These are phyloP conservation scores for Debaryomyces hansenii DNA, from an alignment of 805 yeast genomes.

Conservation along the genomic window DNA sequence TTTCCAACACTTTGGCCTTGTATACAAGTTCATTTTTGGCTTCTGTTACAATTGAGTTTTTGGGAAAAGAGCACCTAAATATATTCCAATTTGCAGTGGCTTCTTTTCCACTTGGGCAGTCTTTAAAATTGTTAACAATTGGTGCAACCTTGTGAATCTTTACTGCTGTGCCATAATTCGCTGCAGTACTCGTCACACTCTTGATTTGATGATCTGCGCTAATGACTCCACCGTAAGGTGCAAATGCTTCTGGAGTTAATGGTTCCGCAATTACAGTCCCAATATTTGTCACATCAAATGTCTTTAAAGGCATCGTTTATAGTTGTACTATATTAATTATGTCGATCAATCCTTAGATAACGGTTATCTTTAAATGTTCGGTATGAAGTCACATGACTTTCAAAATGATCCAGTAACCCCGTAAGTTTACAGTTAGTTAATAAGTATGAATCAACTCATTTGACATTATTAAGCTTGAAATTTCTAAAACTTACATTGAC, in stretches of 20 bases:
- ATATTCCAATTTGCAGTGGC: constrained; percentile 77
- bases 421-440: too few relatives aligned
- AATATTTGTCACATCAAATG: constrained; percentile 25
- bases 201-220: constrained; percentile 74
- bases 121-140: constrained; percentile 49
- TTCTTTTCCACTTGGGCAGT: constrained; percentile 45
- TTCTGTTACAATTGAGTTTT: constrained; percentile 45
- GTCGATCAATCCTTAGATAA: neutral
- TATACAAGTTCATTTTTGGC: constrained; percentile 25
- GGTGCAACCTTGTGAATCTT: constrained; percentile 76
- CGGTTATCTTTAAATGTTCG: neutral
- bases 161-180: constrained; percentile 93
- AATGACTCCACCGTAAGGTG: constrained; percentile 71
- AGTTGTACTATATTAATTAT: neutral
- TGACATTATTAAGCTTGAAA: too few relatives aligned
- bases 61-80: constrained; percentile 78
- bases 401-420: neutral
- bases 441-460: too few relatives aligned
- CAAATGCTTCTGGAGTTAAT: constrained; percentile 66
- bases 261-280: constrained; percentile 48
- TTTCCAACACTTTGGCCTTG: constrained; percentile 69
- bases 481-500: too few relatives aligned
- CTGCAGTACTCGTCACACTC: constrained; percentile 46
- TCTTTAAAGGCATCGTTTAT: constrained; percentile 41
- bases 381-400: neutral